Conservation (phyloP, 371 early-diverging fungal genomes). For the Sporodiniella umbellata region DNA sequence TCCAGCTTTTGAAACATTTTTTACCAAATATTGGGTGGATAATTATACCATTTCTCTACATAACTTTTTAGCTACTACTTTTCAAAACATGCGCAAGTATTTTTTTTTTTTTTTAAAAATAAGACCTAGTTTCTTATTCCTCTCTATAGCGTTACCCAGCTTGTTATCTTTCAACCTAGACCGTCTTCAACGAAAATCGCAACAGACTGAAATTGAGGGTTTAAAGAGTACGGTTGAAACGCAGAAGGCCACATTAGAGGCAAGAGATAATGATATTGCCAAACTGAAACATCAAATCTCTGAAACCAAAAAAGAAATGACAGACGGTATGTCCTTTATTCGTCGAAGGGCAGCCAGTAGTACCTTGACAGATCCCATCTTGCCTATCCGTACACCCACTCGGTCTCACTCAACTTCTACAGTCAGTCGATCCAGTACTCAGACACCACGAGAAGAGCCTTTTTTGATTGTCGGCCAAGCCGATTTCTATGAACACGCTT, state of each 20-base stretch:
- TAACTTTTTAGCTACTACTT: constrained; percentile 66
- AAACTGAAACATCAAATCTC: constrained; percentile 41
- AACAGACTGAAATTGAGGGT: constrained; percentile 56
- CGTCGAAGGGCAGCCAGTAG: constrained; percentile 42
- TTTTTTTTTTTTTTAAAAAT: not conserved
- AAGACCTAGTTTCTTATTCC: not conserved
- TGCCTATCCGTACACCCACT: constrained; percentile 1
- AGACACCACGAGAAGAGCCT: constrained; percentile 33
- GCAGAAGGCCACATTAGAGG: constrained; percentile 47
- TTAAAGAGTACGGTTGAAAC: constrained; percentile 51
- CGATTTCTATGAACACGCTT: constrained; percentile 59
- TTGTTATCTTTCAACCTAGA: constrained; percentile 60
- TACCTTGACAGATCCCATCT: constrained; percentile 14
- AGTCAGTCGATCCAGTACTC: not conserved
- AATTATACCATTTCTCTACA: constrained; percentile 61
- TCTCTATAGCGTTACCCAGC: constrained; percentile 55
- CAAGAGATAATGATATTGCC: constrained; percentile 52
- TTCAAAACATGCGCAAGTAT: constrained; percentile 66
- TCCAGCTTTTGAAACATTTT: constrained; percentile 61
- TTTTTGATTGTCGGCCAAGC: constrained; percentile 51
- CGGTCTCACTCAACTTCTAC: constrained; percentile 10
- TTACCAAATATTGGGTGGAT: constrained; percentile 66
- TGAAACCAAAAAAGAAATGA: constrained; percentile 45
- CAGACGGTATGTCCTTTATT: constrained; percentile 44
- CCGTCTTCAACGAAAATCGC: constrained; percentile 50